These are phyloP conservation scores for Ramalina intermedia DNA, from an alignment of 495 filamentous ascomycete genomes.

Conservation along the genomic window DNA sequence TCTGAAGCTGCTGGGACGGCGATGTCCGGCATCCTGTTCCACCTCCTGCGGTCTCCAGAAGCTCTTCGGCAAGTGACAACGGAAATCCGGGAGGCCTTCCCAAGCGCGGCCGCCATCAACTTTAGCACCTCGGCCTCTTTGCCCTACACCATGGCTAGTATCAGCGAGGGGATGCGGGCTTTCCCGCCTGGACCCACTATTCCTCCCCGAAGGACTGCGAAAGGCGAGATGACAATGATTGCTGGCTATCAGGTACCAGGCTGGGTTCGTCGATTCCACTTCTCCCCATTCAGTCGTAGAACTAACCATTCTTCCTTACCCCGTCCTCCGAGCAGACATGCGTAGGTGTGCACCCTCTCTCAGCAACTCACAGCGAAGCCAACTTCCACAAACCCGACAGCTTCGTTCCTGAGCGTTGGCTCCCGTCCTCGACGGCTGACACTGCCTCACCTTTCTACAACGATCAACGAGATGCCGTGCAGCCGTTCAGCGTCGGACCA, in stretches of 20 bases:
- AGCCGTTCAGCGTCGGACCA: neutral
- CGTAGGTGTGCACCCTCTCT: no score
- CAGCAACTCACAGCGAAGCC: no score
- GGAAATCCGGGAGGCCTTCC: slow-evolving; percentile 26
- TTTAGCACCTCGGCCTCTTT: slow-evolving; percentile 22
- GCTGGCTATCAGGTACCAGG: no score
- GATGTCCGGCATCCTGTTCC: slow-evolving; percentile 25
- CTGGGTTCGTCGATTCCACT: no score
- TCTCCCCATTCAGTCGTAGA: no score
- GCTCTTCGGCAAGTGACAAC: slow-evolving; percentile 24
- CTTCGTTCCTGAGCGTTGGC: slow-evolving; percentile 13
- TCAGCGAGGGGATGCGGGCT: no score
- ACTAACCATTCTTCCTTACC: no score
- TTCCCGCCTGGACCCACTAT: no score
- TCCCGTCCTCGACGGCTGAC: neutral
- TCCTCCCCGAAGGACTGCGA: no score
- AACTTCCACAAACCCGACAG: slow-evolving; percentile 9
- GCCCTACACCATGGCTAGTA: no score
- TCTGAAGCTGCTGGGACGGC: slow-evolving; percentile 35
- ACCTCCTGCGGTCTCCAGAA: slow-evolving; percentile 21
- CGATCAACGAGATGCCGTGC: neutral
- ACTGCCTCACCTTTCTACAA: neutral
- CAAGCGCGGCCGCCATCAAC: slow-evolving; percentile 18
- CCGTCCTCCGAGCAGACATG: no score
- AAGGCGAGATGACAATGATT: no score